Conservation (phyloP, 169 alveolate genomes). For the Ichthyophthirius multifiliis region DNA sequence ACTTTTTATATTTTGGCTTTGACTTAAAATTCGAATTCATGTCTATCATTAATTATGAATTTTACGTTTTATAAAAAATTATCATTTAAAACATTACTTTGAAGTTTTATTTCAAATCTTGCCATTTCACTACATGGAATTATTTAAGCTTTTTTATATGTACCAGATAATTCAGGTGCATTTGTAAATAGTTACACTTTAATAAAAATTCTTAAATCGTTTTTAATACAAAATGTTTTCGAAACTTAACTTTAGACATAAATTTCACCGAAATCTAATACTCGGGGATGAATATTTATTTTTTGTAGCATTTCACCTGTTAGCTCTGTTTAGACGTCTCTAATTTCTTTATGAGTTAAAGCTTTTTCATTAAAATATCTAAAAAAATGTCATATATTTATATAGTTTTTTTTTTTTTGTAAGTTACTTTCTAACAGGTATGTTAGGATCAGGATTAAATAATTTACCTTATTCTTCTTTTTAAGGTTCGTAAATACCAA, state of each 20-base stretch:
- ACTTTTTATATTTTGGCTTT: slow-evolving; percentile 75
- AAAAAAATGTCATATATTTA: slow-evolving; percentile 32
- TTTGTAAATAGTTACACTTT: slow-evolving; percentile 64
- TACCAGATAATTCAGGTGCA: slow-evolving; percentile 53
- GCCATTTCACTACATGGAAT: slow-evolving; percentile 80
- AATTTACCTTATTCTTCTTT: slow-evolving; percentile 38
- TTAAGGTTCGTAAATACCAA: slow-evolving; percentile 63
- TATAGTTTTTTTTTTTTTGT: background rate
- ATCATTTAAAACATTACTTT: slow-evolving; percentile 49
- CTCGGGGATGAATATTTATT: slow-evolving; percentile 71
- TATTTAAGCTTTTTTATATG: slow-evolving; percentile 72
- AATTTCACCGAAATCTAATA: slow-evolving; percentile 65
- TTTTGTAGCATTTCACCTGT: slow-evolving; percentile 73
- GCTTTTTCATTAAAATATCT: slow-evolving; percentile 66
- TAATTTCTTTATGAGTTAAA: slow-evolving; percentile 77
- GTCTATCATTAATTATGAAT: slow-evolving; percentile 71
- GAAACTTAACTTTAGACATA: slow-evolving; percentile 70
- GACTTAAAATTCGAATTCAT: slow-evolving; percentile 70
- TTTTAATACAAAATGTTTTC: slow-evolving; percentile 73
- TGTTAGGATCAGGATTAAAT: slow-evolving; percentile 46
- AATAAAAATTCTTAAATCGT: slow-evolving; percentile 64
- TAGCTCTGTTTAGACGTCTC: slow-evolving; percentile 75
- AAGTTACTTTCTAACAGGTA: slow-evolving; percentile 30
- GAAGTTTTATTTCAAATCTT: slow-evolving; percentile 71
- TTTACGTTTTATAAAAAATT: slow-evolving; percentile 64